phyloP scores from a whole-genome alignment of 1,284 basidiomycete genomes.

The Sphaerobolus stellatus region DNA sequence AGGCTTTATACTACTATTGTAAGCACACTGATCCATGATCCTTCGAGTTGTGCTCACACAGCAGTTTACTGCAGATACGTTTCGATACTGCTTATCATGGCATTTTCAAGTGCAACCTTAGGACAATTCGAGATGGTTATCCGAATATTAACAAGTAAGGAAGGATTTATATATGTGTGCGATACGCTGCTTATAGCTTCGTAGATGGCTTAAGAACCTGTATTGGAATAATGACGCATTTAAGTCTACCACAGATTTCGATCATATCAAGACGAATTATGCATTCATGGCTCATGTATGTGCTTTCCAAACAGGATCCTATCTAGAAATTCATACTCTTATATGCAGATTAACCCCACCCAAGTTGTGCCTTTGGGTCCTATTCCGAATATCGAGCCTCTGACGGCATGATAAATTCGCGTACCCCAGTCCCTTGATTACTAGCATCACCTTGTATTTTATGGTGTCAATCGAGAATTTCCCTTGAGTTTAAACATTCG shows the following conservation, averaged over 20 bases:
- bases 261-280: constrained; percentile 86
- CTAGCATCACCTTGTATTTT: no score
- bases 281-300: constrained; percentile 67
- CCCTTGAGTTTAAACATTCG: no score
- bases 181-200: constrained; percentile 1
- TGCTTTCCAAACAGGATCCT: constrained; percentile 28
- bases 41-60: background rate
- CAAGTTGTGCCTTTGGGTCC: constrained; percentile 78
- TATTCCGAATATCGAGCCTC: constrained; percentile 63
- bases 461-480: no score
- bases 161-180: background rate
- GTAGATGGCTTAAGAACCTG: constrained; percentile 80
- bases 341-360: constrained; percentile 64
- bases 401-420: no score
- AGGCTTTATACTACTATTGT: constrained; percentile 55
- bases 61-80: constrained; percentile 10
- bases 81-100: constrained; percentile 53
- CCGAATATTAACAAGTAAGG: constrained; percentile 39
- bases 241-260: constrained; percentile 85
- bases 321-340: constrained; percentile 14
- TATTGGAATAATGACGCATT: constrained; percentile 94
- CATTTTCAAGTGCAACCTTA: constrained; percentile 59
- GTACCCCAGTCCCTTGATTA: no score
- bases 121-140: constrained; percentile 36
- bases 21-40: constrained; percentile 21